These are phyloP conservation scores for Penicillium ucsense DNA, from an alignment of 495 filamentous ascomycete species.

Conservation along the genomic window DNA sequence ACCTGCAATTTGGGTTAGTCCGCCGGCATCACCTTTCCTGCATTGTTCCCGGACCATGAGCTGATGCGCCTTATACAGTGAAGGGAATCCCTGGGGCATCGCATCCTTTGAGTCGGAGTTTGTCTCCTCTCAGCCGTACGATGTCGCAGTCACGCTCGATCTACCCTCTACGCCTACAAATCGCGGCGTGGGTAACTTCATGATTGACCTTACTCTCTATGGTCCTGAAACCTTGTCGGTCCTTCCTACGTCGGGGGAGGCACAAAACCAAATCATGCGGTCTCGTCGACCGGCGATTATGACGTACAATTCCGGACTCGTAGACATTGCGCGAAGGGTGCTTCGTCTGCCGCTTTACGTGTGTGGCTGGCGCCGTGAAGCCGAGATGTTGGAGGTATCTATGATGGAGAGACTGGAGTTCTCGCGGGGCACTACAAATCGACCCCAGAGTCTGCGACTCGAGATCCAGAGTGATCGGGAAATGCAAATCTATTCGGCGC, in stretches of 20 bases:
- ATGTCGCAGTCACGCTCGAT: constrained; percentile 63
- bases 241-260: constrained; percentile 11
- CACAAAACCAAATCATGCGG: constrained; percentile 24
- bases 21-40: background rate
- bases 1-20: constrained; percentile 75
- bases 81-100: constrained; percentile 36
- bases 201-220: constrained; percentile 69
- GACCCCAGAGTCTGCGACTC: constrained; percentile 50
- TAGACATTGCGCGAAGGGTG: constrained; percentile 40
- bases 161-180: constrained; percentile 52
- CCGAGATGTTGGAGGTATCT: constrained; percentile 47
- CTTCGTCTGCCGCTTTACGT: constrained; percentile 50
- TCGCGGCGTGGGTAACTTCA: constrained; percentile 72
- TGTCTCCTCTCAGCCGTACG: constrained; percentile 43
- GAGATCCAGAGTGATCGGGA: constrained; percentile 56
- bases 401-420: constrained; percentile 70
- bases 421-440: constrained; percentile 38
- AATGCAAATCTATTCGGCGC: constrained; percentile 66
- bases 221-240: constrained; percentile 27
- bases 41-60: background rate
- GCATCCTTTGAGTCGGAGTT: constrained; percentile 30
- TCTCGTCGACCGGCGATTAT: constrained; percentile 56
- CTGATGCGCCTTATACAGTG: constrained; percentile 10
- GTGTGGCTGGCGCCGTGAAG: constrained; percentile 44
- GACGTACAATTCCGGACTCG: constrained; percentile 53